Conservation (phyloP, 1,284 basidiomycete species). For the Ceratobasidium sp. region DNA sequence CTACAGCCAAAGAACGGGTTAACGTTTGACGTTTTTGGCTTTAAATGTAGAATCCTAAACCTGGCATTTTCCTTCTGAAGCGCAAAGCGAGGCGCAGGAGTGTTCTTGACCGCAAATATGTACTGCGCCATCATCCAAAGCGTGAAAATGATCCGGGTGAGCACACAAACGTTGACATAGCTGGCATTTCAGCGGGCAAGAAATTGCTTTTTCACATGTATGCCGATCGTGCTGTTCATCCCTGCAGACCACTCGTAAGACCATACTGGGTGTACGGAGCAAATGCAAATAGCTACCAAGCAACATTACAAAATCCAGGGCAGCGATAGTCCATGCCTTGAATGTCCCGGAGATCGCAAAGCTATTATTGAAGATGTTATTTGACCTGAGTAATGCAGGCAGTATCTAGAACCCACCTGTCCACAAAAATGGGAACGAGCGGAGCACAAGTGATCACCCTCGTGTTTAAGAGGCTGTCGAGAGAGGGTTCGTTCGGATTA, state of each 20-base stretch:
- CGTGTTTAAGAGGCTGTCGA: slow-evolving; percentile 59
- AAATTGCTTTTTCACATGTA: slow-evolving; percentile 46
- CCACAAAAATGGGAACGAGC: slow-evolving; percentile 63
- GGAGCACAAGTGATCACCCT: slow-evolving; percentile 61
- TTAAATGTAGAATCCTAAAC: not conserved
- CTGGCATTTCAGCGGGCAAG: slow-evolving; percentile 62
- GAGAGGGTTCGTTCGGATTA: not conserved
- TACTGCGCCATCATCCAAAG: slow-evolving; percentile 52
- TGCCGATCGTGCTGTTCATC: not conserved
- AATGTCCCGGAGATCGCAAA: slow-evolving; percentile 55
- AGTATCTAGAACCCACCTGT: slow-evolving; percentile 52
- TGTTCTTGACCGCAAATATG: slow-evolving; percentile 67
- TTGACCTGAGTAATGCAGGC: not conserved
- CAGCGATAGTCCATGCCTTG: slow-evolving; percentile 53
- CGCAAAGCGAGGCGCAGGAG: slow-evolving; percentile 53
- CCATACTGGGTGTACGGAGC: not conserved
- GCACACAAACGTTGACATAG: slow-evolving; percentile 63
- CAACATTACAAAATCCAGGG: slow-evolving; percentile 56
- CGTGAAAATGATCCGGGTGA: slow-evolving; percentile 61
- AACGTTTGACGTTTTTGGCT: slow-evolving; percentile 49
- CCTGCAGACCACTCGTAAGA: slow-evolving; percentile 48
- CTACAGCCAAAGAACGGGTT: slow-evolving; percentile 52
- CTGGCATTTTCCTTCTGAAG: slow-evolving; percentile 49
- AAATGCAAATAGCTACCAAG: slow-evolving; percentile 53
- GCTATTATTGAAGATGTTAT: slow-evolving; percentile 51